Conservation (phyloP, 805 yeast genomes). For the Candida nanaspora region DNA sequence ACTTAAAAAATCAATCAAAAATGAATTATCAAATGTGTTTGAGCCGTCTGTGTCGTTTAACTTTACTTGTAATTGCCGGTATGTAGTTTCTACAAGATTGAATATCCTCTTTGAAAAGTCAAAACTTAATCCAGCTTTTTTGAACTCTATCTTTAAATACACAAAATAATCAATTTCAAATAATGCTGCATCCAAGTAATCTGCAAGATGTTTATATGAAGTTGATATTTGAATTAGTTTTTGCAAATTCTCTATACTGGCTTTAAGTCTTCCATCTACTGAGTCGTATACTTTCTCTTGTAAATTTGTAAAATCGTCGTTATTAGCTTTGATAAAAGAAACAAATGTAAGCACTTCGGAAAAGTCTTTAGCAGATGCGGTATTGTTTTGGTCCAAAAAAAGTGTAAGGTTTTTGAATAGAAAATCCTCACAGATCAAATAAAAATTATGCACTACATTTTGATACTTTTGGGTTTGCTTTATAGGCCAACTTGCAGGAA, state of each 20-base stretch:
- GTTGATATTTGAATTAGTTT: not conserved
- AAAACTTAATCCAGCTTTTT: too few species aligned
- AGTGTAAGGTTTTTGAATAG: not conserved
- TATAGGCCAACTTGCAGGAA: conserved; percentile 18
- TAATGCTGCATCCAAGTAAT: not conserved
- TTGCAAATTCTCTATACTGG: not conserved
- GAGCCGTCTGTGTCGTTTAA: not conserved
- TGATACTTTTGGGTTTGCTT: not conserved
- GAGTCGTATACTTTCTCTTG: not conserved
- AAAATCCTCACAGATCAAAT: not conserved
- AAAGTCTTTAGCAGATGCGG: not conserved
- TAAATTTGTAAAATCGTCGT: not conserved
- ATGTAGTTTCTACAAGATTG: not conserved
- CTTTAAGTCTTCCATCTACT: not conserved
- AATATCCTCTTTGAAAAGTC: too few species aligned
- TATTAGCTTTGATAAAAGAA: not conserved
- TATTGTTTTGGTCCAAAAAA: not conserved
- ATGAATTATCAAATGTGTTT: not conserved
- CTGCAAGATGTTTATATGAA: not conserved
- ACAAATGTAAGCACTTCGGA: not conserved
- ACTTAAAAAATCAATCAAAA: conserved; percentile 9
- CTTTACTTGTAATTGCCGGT: not conserved
- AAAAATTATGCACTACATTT: not conserved
- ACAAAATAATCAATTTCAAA: not conserved
- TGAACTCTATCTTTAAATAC: not conserved